These are phyloP conservation scores for Camelina sativa DNA, from an alignment of 345 rosid genomes.

Conservation along the genomic window DNA sequence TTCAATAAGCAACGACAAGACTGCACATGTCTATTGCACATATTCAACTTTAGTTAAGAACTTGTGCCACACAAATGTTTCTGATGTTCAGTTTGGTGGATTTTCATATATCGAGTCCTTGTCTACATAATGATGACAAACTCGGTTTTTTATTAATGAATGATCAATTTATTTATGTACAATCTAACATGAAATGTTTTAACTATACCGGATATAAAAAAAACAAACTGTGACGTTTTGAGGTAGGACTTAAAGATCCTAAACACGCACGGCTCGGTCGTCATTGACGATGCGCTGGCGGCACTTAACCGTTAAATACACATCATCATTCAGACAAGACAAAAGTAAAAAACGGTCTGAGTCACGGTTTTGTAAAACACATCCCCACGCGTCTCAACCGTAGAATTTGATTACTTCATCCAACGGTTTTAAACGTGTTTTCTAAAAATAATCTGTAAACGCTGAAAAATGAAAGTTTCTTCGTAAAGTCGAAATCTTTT, in stretches of 20 bases:
- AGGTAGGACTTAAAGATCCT: not conserved
- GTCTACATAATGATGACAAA: conserved; percentile 7
- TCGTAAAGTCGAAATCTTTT: conserved; percentile 16
- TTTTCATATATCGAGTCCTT: conserved; percentile 13
- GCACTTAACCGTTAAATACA: conserved; percentile 24
- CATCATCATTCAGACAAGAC: not conserved
- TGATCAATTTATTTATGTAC: no score
- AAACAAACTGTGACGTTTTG: not conserved
- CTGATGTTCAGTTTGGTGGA: conserved; percentile 34
- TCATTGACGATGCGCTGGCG: conserved; percentile 36
- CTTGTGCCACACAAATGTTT: conserved; percentile 35
- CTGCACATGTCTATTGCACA: conserved; percentile 38
- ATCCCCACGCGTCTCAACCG: conserved; percentile 43
- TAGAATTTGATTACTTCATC: conserved; percentile 23
- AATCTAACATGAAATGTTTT: no score
- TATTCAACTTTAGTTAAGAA: conserved; percentile 33
- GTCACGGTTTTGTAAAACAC: conserved; percentile 13
- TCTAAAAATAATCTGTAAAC: not conserved
- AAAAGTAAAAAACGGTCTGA: conserved; percentile 13
- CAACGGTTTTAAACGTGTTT: conserved; percentile 41
- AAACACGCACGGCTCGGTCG: not conserved
- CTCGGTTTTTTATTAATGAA: no score
- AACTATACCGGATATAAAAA: no score
- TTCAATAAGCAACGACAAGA: conserved; percentile 30
- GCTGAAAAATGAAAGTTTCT: conserved; percentile 36